These are phyloP conservation scores for Xylariaceae sp. DNA, from an alignment of 2,329 filamentous ascomycete species.

Conservation along the genomic window DNA sequence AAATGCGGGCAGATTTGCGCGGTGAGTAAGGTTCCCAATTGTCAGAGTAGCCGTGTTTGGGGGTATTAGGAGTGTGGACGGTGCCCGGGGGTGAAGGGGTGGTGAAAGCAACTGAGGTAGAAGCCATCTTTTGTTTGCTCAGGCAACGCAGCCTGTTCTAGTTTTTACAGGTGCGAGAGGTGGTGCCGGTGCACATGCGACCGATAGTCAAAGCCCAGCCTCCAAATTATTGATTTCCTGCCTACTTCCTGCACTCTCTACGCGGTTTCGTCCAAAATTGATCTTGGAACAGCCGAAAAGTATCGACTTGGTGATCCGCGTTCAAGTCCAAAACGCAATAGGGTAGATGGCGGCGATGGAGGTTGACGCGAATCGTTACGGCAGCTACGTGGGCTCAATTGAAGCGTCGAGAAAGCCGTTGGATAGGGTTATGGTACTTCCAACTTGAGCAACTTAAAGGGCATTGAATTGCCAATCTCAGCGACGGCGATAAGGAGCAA, in stretches of 20 bases:
- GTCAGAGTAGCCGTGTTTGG: slow-evolving; percentile 63
- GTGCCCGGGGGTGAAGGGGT: slow-evolving; percentile 59
- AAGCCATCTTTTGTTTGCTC: slow-evolving; percentile 31
- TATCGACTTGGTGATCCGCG: too few relatives aligned
- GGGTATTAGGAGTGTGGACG: slow-evolving; percentile 64
- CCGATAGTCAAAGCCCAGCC: too few relatives aligned
- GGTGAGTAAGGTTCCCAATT: slow-evolving; percentile 69
- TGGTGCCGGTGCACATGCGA: background rate
- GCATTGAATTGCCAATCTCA: too few relatives aligned
- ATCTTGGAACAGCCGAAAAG: too few relatives aligned
- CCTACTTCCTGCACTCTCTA: too few relatives aligned
- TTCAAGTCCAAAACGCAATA: too few relatives aligned
- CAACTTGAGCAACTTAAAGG: too few relatives aligned
- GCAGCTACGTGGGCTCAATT: slow-evolving; percentile 1
- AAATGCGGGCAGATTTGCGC: slow-evolving; percentile 64
- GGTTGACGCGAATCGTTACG: too few relatives aligned
- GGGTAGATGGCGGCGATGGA: too few relatives aligned
- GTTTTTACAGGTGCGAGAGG: background rate
- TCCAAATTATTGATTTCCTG: too few relatives aligned
- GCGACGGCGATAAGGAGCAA: background rate
- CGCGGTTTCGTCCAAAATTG: too few relatives aligned
- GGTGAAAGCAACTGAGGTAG: slow-evolving; percentile 31
- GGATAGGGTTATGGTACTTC: too few relatives aligned
- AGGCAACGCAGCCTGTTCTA: slow-evolving; percentile 1
- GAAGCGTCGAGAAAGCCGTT: background rate